phyloP scores from a whole-genome alignment of 1,139 yeast species.

The Arxiozyma telluris region DNA sequence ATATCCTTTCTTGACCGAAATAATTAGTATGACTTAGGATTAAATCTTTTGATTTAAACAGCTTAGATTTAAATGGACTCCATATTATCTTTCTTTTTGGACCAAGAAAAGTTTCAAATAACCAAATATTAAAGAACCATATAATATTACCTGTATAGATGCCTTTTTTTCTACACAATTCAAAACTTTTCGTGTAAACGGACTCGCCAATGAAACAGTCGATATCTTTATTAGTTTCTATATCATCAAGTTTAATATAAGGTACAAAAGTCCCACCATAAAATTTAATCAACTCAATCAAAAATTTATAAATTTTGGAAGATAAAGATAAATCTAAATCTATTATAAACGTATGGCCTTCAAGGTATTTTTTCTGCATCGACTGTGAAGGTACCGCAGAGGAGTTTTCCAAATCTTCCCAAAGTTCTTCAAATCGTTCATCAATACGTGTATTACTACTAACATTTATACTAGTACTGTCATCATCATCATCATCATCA shows the following conservation, averaged over 20 bases:
- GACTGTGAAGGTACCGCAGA: not conserved
- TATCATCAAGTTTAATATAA: conserved; percentile 19
- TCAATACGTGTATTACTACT: conserved; percentile 7
- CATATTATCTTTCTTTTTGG: conserved; percentile 57
- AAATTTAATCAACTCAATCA: conserved; percentile 31
- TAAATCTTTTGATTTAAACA: conserved; percentile 40
- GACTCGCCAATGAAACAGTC: conserved; percentile 62
- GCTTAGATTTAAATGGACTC: conserved; percentile 57
- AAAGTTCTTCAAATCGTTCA: conserved; percentile 19
- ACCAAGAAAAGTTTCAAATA: conserved; percentile 45
- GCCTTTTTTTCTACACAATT: conserved; percentile 27
- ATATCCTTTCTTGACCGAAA: conserved; percentile 73
- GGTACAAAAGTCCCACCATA: conserved; percentile 37
- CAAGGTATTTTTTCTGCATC: not conserved
- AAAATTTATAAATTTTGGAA: conserved; percentile 22
- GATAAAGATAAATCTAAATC: conserved; percentile 31
- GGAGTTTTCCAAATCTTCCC: conserved; percentile 14
- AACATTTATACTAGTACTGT: not conserved
- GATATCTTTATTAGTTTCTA: conserved; percentile 24
- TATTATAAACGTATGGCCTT: conserved; percentile 20
- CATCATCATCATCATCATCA: not conserved
- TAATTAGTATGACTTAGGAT: conserved; percentile 68
- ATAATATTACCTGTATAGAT: conserved; percentile 52
- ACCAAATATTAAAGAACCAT: conserved; percentile 67
- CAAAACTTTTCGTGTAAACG: conserved; percentile 50